Evolutionary conservation across 768 basidiomycete genomes (phyloP).

Genomic region (Tricholoma saponaceum): DNA sequence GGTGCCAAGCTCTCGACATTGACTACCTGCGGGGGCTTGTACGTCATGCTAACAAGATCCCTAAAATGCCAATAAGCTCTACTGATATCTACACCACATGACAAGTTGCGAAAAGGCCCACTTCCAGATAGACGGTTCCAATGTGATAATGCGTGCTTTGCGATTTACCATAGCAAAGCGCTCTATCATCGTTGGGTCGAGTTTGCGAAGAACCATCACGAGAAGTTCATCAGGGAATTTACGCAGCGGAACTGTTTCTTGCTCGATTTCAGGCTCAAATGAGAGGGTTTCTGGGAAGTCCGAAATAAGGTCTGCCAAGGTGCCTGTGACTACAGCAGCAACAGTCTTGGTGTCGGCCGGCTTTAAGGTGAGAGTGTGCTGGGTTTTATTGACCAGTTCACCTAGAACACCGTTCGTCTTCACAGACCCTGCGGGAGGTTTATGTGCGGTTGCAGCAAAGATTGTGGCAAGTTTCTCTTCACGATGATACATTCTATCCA

Average conservation of each 20-base stretch:
- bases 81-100: neutral
- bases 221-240: slow-evolving; percentile 76
- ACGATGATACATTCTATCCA: slow-evolving; percentile 66
- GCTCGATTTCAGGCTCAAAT: slow-evolving; percentile 73
- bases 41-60: slow-evolving; percentile 57
- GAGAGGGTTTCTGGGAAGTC: slow-evolving; percentile 43
- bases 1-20: slow-evolving; percentile 43
- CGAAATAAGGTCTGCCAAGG: slow-evolving; percentile 44
- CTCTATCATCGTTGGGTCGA: slow-evolving; percentile 70
- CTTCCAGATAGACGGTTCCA: slow-evolving; percentile 79
- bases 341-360: slow-evolving; percentile 12
- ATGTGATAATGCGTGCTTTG: slow-evolving; percentile 67
- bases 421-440: neutral
- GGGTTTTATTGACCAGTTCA: slow-evolving; percentile 20
- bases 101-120: slow-evolving; percentile 23
- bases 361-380: slow-evolving; percentile 23
- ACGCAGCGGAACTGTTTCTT: slow-evolving; percentile 48
- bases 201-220: slow-evolving; percentile 55
- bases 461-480: slow-evolving; percentile 46
- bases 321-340: slow-evolving; percentile 28
- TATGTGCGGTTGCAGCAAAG: slow-evolving; percentile 16
- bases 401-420: slow-evolving; percentile 17
- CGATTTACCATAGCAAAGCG: slow-evolving; percentile 72
- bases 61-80: slow-evolving; percentile 31
- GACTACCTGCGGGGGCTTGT: slow-evolving; percentile 73